These are phyloP conservation scores for Tolypocladium nubicola DNA, from an alignment of 2,329 filamentous ascomycete genomes.

Conservation along the genomic window DNA sequence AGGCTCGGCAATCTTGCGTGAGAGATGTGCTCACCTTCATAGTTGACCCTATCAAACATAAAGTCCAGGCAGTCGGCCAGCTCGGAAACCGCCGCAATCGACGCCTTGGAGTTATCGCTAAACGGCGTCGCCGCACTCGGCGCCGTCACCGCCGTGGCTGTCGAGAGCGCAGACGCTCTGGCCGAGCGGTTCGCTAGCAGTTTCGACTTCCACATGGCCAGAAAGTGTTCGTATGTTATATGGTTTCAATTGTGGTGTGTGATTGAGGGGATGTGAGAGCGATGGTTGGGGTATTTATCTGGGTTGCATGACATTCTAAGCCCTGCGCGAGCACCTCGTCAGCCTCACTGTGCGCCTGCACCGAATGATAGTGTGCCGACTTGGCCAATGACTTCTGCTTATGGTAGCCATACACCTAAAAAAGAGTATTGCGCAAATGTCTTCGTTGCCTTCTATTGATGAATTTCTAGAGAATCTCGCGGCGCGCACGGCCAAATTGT, in stretches of 20 bases:
- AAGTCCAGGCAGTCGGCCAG: conserved; percentile 10
- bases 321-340: neutral
- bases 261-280: neutral
- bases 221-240: neutral
- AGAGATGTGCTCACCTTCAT: conserved; percentile 6
- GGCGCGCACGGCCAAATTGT: too few species aligned
- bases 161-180: neutral
- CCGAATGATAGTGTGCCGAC: too few species aligned
- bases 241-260: neutral
- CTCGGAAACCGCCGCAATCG: conserved; percentile 10
- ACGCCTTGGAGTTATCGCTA: conserved; percentile 12
- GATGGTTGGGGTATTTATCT: neutral
- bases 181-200: neutral
- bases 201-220: neutral
- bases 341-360: neutral
- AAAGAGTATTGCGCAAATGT: too few species aligned
- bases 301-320: neutral
- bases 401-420: too few species aligned
- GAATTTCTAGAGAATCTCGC: too few species aligned
- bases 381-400: neutral
- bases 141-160: neutral
- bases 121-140: conserved; percentile 1
- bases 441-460: too few species aligned
- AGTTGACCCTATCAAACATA: conserved; percentile 10
- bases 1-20: rapidly evolving